Evolutionary conservation across 2,329 filamentous ascomycete species (phyloP).

Genomic region (Penicillium italicum): DNA sequence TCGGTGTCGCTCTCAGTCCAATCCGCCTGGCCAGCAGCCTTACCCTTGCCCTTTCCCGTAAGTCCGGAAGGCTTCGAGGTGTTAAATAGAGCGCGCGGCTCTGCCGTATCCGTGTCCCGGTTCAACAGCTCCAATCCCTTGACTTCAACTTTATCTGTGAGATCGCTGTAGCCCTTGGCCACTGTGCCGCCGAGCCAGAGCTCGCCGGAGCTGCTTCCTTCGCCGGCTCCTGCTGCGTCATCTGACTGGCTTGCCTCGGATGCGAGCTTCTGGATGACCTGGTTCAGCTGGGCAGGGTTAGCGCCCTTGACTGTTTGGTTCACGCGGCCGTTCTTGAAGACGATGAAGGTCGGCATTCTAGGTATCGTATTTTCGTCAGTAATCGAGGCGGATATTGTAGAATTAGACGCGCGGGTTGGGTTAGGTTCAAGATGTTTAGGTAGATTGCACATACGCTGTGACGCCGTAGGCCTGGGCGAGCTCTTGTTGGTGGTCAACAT

Average conservation of each 20-base stretch:
- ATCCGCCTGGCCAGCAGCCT: conserved; percentile 61
- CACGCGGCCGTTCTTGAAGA: conserved; percentile 70
- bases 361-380: conserved; percentile 50
- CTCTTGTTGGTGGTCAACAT: conserved; percentile 72
- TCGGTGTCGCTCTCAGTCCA: conserved; percentile 97
- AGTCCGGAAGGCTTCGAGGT: conserved; percentile 62
- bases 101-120: conserved; percentile 70
- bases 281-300: conserved; percentile 66
- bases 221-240: conserved; percentile 39
- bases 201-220: conserved; percentile 42
- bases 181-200: conserved; percentile 71
- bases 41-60: conserved; percentile 40
- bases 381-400: not conserved
- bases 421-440: not conserved
- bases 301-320: conserved; percentile 70
- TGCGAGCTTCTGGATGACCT: conserved; percentile 67
- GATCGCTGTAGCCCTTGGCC: conserved; percentile 76
- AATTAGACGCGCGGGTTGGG: not conserved
- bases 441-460: conserved; percentile 52
- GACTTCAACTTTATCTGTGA: conserved; percentile 76
- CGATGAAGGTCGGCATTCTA: conserved; percentile 73
- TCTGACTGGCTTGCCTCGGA: conserved; percentile 56
- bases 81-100: conserved; percentile 72
- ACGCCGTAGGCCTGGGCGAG: conserved; percentile 71
- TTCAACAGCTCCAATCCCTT: conserved; percentile 84